A percentile compares a stretch with the other conserved stretches of the same genome.
These are phyloP conservation scores for Erythrophleum fordii DNA, from an alignment of 306 rosid genomes.

Conservation along the genomic window DNA sequence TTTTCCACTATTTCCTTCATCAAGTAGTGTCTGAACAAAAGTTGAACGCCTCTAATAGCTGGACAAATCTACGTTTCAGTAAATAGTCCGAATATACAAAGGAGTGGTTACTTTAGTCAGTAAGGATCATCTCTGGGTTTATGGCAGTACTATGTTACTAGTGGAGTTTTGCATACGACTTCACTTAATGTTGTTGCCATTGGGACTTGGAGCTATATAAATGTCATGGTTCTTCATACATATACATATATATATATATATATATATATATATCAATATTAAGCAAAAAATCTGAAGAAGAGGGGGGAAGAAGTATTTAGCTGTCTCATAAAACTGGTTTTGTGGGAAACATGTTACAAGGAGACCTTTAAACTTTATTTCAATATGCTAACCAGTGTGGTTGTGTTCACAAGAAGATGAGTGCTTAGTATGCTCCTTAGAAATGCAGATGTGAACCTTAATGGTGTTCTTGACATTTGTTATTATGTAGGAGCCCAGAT, in stretches of 20 bases:
- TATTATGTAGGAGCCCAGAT: constrained; percentile 51
- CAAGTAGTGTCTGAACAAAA: background rate
- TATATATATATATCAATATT: background rate
- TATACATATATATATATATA: background rate
- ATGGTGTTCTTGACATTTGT: constrained; percentile 31
- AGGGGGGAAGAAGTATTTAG: background rate
- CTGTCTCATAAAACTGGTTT: constrained; percentile 20
- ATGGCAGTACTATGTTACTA: background rate
- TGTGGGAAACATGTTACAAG: background rate
- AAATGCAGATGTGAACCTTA: constrained; percentile 6
- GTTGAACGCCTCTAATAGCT: background rate
- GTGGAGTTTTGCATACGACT: too few species aligned
- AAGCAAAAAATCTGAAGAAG: background rate
- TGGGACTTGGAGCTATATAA: background rate
- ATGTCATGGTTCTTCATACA: background rate
- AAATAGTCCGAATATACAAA: background rate
- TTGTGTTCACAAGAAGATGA: background rate
- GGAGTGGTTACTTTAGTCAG: background rate
- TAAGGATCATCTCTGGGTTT: background rate
- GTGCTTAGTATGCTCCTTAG: constrained; percentile 6
- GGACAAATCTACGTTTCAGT: background rate
- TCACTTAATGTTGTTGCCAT: background rate
- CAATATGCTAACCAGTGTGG: background rate
- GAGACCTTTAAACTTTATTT: background rate
- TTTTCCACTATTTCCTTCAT: background rate